Conservation (phyloP, 2,329 filamentous ascomycete species). For the Pseudogymnoascus sp. region DNA sequence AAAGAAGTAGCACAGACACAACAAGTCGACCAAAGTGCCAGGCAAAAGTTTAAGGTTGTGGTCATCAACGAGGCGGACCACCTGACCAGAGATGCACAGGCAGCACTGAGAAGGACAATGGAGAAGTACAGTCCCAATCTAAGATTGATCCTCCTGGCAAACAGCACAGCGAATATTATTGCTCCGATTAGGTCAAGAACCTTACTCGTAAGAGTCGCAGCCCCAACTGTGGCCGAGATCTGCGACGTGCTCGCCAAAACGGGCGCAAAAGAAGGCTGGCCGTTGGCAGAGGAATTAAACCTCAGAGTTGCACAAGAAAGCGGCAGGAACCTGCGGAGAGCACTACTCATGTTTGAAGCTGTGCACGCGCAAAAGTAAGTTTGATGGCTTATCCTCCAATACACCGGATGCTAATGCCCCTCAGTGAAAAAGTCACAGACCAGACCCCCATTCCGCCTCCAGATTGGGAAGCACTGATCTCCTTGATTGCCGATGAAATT, state of each 20-base stretch:
- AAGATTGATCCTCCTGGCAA: conserved; percentile 82
- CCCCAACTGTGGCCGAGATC: conserved; percentile 80
- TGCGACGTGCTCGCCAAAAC: conserved; percentile 62
- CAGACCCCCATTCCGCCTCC: conserved; percentile 85
- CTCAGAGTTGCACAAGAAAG: conserved; percentile 82
- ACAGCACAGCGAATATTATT: conserved; percentile 97
- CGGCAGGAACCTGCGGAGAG: conserved; percentile 80
- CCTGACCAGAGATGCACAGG: conserved; percentile 87
- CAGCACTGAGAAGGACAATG: conserved; percentile 91
- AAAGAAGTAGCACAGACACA: conserved; percentile 99
- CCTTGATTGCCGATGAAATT: conserved; percentile 85
- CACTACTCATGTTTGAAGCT: conserved; percentile 92
- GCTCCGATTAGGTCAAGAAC: conserved; percentile 94
- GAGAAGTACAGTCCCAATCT: conserved; percentile 98
- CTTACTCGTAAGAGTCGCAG: conserved; percentile 82
- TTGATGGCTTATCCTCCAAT: neutral
- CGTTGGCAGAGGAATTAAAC: conserved; percentile 65
- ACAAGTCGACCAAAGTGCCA: conserved; percentile 88
- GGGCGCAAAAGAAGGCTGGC: conserved; percentile 76
- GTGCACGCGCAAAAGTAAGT: conserved; percentile 93
- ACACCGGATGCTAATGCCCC: conserved; percentile 25
- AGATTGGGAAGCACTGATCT: conserved; percentile 91
- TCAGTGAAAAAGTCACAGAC: conserved; percentile 82
- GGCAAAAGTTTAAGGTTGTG: conserved; percentile 94
- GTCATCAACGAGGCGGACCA: conserved; percentile 99